Base-by-base conservation (phyloP, 192 early-diverging fungal species). In the Backusella tarrabulga region DNA sequence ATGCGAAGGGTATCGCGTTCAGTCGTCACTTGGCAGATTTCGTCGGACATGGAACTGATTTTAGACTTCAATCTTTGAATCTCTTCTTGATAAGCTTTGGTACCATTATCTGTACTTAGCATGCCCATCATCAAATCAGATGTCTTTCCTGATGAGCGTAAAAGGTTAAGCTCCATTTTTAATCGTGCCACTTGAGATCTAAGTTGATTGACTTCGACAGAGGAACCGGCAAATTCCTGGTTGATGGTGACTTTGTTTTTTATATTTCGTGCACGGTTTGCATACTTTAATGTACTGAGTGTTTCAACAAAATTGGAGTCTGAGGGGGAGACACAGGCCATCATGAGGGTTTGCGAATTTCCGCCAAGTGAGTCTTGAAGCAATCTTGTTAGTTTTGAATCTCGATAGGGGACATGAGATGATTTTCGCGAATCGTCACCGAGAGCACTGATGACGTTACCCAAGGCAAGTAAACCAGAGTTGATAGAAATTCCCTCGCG, bases 401-500 rank as follows among this genome's bases (percentile, higher is more conserved):
- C 97, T 41, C 98, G 92, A 76, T 98, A 99, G 0, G 98, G 98
- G 21, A 99, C 90, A 79, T 98, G 96, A 11, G 84, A 83, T 17
- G 81, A 74, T 34, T 89, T 87, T 69, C 84, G 85, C 3, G 78
- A 29, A 15, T 87, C 80, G 76, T 97, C 97, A 34, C 94, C 94
- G 14, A 99, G 85, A 0, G 97, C 97, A 21, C 94, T 96, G 60
- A 99, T 99, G 34, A 98, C 97, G 80, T 99, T 99, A 76, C 97
- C 98, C 29, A 99, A 90, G 0, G 97, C 97, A 67, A 98, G 84
- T 23, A 99, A 83, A 6, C 97, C 98, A 40, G 96, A 93, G 84
- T 98, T 99, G 80, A 98, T 99, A 19, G 92, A 92, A 67, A 99
- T 99, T 68, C 97, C 97, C 79, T 99, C 97, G 76, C 94, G 93